A percentile compares a stretch with the other conserved stretches of the same genome.
Conservation (phyloP, 306 rosid genomes). For the Ormosia emarginata region DNA sequence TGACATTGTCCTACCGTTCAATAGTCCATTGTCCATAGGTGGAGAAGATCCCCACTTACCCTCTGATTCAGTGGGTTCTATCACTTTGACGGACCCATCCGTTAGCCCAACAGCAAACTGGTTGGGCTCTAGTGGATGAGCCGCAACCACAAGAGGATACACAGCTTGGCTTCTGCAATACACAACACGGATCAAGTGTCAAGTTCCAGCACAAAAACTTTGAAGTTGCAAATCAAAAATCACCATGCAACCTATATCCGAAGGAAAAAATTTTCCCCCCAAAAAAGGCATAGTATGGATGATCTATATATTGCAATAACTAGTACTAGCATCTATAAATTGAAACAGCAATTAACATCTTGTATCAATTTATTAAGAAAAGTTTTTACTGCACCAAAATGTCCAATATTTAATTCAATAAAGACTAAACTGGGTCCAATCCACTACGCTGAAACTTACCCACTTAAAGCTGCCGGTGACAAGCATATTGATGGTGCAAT, state of each 20-base stretch:
- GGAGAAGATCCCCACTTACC: constrained; percentile 73
- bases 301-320: not conserved
- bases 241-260: not conserved
- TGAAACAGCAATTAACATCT: not conserved
- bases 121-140: constrained; percentile 69
- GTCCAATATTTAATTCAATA: not conserved
- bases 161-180: constrained; percentile 59
- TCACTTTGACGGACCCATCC: constrained; percentile 79
- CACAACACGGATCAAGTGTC: not conserved
- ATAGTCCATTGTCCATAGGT: constrained; percentile 56
- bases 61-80: constrained; percentile 71
- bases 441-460: constrained; percentile 44
- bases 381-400: not conserved
- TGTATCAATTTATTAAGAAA: not conserved
- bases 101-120: constrained; percentile 78
- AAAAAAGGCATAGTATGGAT: not conserved
- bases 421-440: not conserved
- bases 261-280: not conserved
- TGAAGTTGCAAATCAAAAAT: not conserved
- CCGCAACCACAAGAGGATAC: constrained; percentile 67
- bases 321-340: not conserved
- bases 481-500: constrained; percentile 69
- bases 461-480: constrained; percentile 47
- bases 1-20: constrained; percentile 56
- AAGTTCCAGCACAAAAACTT: not conserved